Evolutionary conservation across 208 protist species (phyloP).

Genomic region (Wallacemonas sp.): DNA sequence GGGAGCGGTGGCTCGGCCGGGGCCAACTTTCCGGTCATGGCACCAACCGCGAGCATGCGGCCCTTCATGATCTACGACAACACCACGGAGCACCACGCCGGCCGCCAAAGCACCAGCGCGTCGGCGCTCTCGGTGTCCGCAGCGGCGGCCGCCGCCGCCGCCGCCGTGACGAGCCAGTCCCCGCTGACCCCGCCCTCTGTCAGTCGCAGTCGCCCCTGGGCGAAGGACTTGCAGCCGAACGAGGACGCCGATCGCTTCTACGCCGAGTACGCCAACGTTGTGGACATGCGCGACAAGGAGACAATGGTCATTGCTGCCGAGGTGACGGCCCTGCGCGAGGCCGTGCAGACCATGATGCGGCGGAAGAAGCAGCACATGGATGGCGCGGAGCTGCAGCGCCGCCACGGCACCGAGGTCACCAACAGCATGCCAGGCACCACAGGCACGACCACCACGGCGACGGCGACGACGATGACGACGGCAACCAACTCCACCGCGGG

Average conservation of each 20-base stretch:
- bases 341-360: slow-evolving; percentile 51
- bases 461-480: neutral
- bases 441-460: neutral
- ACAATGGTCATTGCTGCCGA: slow-evolving; percentile 49
- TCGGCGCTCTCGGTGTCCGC: slow-evolving; percentile 9
- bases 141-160: slow-evolving; percentile 1
- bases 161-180: neutral
- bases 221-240: neutral
- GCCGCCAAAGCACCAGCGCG: neutral
- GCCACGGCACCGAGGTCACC: slow-evolving; percentile 24
- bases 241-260: slow-evolving; percentile 40
- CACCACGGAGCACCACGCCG: neutral
- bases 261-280: slow-evolving; percentile 47
- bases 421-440: slow-evolving; percentile 29
- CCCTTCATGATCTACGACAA: slow-evolving; percentile 46
- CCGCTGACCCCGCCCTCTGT: neutral
- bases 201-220: neutral
- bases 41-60: slow-evolving; percentile 48
- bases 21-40: slow-evolving; percentile 12
- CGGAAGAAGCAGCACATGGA: slow-evolving; percentile 36
- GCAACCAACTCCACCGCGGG: slow-evolving; percentile 17
- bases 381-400: slow-evolving; percentile 20
- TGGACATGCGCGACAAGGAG: slow-evolving; percentile 63
- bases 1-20: neutral
- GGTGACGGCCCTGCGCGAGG: slow-evolving; percentile 38